Evolutionary conservation across 1,284 basidiomycete genomes (phyloP).

Genomic region (Leucoagaricus sp.): DNA sequence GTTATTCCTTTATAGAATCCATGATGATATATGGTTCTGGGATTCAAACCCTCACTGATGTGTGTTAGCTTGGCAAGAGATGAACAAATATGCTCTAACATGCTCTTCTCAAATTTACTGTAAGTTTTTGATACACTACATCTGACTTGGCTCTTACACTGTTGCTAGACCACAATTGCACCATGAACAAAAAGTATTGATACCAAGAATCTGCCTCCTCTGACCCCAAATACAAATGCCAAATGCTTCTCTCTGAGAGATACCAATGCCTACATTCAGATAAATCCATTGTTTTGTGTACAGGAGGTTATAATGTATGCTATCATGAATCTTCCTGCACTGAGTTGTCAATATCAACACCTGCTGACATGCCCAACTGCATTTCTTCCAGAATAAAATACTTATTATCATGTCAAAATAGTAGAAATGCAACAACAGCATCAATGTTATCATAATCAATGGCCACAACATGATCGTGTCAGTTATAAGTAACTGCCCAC

Average conservation of each 20-base stretch:
- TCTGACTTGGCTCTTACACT: no score
- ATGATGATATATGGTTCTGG: slow-evolving; percentile 45
- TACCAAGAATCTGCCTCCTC: no score
- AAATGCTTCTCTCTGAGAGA: no score
- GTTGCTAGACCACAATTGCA: no score
- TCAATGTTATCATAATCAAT: neutral
- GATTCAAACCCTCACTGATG: slow-evolving; percentile 32
- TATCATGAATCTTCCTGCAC: no score
- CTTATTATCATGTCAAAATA: neutral
- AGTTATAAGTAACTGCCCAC: neutral
- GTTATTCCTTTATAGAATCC: slow-evolving; percentile 40
- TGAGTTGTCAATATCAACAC: neutral
- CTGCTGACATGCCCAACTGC: neutral
- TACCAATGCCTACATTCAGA: no score
- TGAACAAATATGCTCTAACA: slow-evolving; percentile 36
- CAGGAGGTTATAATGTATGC: no score
- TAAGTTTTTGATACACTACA: no score
- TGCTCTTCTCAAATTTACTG: no score
- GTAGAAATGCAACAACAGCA: neutral
- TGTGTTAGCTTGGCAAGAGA: slow-evolving; percentile 37
- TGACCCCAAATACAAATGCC: no score
- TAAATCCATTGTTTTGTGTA: no score
- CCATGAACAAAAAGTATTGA: no score
- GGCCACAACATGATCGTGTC: neutral
- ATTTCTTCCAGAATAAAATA: neutral